phyloP scores from a whole-genome alignment of 2,329 filamentous ascomycete genomes.

The Trichoderma pleuroti region DNA sequence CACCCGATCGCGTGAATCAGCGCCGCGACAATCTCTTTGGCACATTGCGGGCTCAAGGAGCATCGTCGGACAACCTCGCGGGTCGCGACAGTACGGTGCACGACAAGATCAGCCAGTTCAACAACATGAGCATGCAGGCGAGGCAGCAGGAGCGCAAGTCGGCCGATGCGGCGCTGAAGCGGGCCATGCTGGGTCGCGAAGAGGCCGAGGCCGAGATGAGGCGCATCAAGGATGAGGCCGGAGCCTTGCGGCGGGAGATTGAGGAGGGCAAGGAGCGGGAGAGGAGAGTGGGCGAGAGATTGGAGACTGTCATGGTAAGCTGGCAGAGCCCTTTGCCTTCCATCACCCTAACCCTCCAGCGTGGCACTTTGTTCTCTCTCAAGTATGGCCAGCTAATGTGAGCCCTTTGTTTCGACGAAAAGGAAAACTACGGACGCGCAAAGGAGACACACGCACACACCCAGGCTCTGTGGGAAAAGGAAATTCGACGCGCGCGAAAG shows the following conservation, averaged over 20 bases:
- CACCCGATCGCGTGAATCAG: constrained; percentile 62
- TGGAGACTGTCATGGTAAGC: constrained; percentile 67
- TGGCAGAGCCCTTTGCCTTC: not conserved
- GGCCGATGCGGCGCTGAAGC: constrained; percentile 62
- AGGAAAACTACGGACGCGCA: constrained; percentile 68
- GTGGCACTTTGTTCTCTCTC: not conserved
- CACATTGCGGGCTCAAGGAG: constrained; percentile 33
- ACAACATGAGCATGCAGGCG: constrained; percentile 59
- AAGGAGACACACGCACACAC: constrained; percentile 68
- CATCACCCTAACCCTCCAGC: not conserved
- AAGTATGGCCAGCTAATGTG: not conserved
- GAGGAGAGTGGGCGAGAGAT: constrained; percentile 60
- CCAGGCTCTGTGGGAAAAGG: constrained; percentile 68
- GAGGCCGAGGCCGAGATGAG: constrained; percentile 68
- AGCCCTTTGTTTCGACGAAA: not conserved
- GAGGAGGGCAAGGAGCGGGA: constrained; percentile 66
- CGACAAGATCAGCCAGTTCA: constrained; percentile 70
- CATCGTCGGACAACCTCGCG: not conserved
- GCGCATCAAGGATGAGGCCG: constrained; percentile 58
- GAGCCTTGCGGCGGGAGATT: constrained; percentile 52
- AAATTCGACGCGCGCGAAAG: constrained; percentile 65
- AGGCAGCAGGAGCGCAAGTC: constrained; percentile 62
- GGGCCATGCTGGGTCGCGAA: constrained; percentile 65
- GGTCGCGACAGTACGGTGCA: constrained; percentile 58
- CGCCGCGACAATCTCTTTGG: constrained; percentile 38